These are phyloP conservation scores for Tuber melanosporum DNA, from an alignment of 495 filamentous ascomycete species.

Conservation along the genomic window DNA sequence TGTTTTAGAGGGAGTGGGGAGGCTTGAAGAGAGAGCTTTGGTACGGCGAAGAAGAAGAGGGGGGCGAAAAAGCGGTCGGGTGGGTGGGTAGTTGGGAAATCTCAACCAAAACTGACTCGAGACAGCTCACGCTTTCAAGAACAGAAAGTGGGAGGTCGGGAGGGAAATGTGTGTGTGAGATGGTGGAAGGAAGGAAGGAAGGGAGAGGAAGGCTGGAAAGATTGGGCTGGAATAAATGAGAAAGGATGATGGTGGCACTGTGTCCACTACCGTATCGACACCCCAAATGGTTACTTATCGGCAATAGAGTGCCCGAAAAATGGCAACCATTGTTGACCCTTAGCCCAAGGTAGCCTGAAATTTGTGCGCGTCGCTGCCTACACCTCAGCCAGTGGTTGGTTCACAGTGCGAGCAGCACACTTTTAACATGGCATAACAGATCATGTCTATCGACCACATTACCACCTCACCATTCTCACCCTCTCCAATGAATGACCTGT, in stretches of 20 bases:
- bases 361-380: neutral
- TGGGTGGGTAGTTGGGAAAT: constrained; percentile 11
- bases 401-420: neutral
- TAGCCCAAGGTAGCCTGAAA: neutral
- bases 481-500: neutral
- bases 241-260: neutral
- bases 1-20: neutral
- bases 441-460: neutral
- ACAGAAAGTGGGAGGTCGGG: neutral
- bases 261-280: neutral
- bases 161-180: constrained; percentile 2
- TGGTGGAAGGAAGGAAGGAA: neutral
- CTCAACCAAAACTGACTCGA: neutral
- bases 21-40: constrained; percentile 6
- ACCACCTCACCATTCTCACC: neutral
- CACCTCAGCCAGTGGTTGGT: neutral
- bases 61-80: constrained; percentile 9
- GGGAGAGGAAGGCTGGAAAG: neutral
- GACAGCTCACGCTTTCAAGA: neutral
- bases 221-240: neutral
- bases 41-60: constrained; percentile 10
- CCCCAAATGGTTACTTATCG: neutral
- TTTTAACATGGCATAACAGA: neutral
- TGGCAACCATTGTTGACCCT: neutral
- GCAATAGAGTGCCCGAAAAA: neutral